These are phyloP conservation scores for Calocera cornea DNA, from an alignment of 768 basidiomycete genomes.

Conservation along the genomic window DNA sequence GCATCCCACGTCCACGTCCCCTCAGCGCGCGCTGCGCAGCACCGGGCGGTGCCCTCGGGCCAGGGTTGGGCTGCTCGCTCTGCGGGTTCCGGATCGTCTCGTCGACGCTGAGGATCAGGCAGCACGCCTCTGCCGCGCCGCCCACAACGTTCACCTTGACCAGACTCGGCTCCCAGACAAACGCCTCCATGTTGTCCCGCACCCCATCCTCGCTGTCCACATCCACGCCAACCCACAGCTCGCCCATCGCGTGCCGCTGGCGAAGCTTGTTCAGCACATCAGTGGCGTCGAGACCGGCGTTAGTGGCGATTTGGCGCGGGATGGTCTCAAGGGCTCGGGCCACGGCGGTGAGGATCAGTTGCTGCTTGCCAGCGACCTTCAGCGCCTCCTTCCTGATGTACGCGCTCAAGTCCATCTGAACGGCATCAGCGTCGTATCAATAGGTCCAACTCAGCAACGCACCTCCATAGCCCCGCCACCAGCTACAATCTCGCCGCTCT, in stretches of 20 bases:
- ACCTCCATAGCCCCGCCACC: conserved; percentile 97
- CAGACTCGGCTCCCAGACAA: conserved; percentile 95
- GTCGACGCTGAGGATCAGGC: conserved; percentile 87
- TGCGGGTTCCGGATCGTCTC: conserved; percentile 96
- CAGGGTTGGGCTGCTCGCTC: conserved; percentile 73
- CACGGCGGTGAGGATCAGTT: conserved; percentile 86
- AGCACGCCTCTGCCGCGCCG: conserved; percentile 93
- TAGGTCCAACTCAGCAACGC: conserved; percentile 12
- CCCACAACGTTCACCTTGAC: conserved; percentile 92
- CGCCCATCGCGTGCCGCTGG: conserved; percentile 84
- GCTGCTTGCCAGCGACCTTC: conserved; percentile 88
- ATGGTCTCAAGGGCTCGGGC: conserved; percentile 96
- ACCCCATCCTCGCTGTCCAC: conserved; percentile 82
- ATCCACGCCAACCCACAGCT: conserved; percentile 87
- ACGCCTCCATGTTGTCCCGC: conserved; percentile 90
- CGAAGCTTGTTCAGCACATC: conserved; percentile 94
- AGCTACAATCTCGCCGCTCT: conserved; percentile 90
- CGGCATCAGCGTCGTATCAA: background rate
- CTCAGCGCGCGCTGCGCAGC: conserved; percentile 72
- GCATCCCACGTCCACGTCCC: conserved; percentile 66
- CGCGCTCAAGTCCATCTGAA: conserved; percentile 93
- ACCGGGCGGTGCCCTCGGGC: conserved; percentile 89
- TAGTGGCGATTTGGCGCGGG: conserved; percentile 96
- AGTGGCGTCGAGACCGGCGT: conserved; percentile 93
- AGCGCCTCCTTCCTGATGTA: conserved; percentile 81